These are phyloP conservation scores for Linum tenue DNA, from an alignment of 345 rosid genomes.

Conservation along the genomic window DNA sequence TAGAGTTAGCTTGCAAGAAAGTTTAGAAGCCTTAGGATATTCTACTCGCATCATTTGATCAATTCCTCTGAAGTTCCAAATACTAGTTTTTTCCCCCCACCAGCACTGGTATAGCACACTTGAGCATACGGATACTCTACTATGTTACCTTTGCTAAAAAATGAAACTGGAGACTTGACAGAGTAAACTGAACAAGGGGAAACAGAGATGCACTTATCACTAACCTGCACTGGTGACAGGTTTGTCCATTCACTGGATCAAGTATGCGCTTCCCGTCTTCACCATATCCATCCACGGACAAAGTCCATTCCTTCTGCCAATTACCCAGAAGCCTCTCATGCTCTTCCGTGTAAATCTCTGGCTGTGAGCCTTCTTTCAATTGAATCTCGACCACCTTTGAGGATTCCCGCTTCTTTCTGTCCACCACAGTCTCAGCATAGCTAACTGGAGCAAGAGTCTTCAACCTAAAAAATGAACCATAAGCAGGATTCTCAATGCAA, in stretches of 20 bases:
- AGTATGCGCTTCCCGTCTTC: constrained; percentile 22
- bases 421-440: constrained; percentile 5
- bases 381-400: constrained; percentile 12
- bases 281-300: constrained; percentile 21
- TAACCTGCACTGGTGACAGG: constrained; percentile 38
- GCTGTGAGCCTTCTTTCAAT: constrained; percentile 18
- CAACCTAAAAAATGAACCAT: constrained; percentile 16
- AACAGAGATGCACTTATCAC: background rate
- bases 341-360: constrained; percentile 25
- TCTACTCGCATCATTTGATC: background rate
- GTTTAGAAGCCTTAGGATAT: too few relatives aligned
- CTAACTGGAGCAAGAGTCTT: constrained; percentile 17
- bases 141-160: background rate
- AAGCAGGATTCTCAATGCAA: background rate
- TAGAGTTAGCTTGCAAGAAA: too few relatives aligned
- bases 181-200: background rate
- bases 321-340: constrained; percentile 17
- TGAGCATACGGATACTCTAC: too few relatives aligned
- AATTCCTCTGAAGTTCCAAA: background rate
- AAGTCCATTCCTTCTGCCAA: constrained; percentile 14
- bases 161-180: background rate
- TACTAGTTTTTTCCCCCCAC: too few relatives aligned
- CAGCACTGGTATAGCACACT: too few relatives aligned
- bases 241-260: constrained; percentile 17
- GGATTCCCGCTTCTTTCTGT: constrained; percentile 5